Evolutionary conservation across 208 protist species (phyloP), one percentile per base, ranked within the genome.

Genomic region (Trichomonas gallinae): DNA sequence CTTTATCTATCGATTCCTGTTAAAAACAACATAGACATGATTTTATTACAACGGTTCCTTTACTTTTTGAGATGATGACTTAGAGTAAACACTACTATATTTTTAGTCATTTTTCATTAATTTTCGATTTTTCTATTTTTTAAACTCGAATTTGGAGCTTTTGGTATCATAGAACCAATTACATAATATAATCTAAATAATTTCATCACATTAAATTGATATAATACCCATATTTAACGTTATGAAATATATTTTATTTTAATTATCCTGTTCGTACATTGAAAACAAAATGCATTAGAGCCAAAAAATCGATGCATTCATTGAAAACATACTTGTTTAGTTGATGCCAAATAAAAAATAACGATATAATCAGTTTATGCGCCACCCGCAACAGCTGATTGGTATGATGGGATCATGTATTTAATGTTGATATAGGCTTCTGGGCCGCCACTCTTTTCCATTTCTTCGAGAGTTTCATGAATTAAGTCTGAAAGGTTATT

Each of bases 401-500:
- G 97, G 97, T 98, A 98, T 11, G 98, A 98, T 34, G 98, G 98
- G 46, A 98, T 98, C 98, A 98, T 98, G 97, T 98, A 98, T 97
- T 98, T 98, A 87, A 98, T 98, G 97, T 98, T 98, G 96, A 98
- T 98, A 97, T 98, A 98, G 8, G 98, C 98, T 97, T 98, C 98
- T 93, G 97, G 97, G 42, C 98, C 98, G 34, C 98, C 98, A 63
- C 98, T 88, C 31, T 96, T 96, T 97, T 98, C 98, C 42, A 99
- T 97, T 87, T 99, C 96, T 97, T 99, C 98, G 23, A 99, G 98
- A n/a, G 99, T 99, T 97, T 99, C 99, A 97, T 99, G 98, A 96
- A 99, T 98, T 42, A 99, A 97, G 93, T 99, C 98, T 40, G 98
- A 98, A 58, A 99, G 97, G 97, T 99, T 99, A 44, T 49, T 96